Conservation (phyloP, 345 rosid species). For the Hevea brasiliensis region DNA sequence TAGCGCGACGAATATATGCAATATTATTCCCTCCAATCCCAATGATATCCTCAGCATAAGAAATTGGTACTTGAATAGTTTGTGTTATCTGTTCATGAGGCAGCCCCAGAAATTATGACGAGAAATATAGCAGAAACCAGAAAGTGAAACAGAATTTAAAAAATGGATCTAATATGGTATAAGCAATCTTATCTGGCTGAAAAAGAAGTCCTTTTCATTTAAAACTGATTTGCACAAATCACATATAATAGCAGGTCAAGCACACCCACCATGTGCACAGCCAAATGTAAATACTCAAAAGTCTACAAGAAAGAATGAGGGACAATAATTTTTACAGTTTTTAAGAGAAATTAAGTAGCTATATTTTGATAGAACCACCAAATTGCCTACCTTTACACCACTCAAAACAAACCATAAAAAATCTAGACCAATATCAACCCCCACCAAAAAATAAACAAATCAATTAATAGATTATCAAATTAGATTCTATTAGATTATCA, state of each 20-base stretch:
- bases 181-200: neutral
- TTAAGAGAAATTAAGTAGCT: neutral
- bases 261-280: no score
- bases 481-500: no score
- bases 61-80: slow-evolving; percentile 79
- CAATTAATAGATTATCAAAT: no score
- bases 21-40: slow-evolving; percentile 75
- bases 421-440: neutral
- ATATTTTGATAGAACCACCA: neutral
- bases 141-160: neutral
- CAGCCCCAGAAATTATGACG: neutral
- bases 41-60: slow-evolving; percentile 80
- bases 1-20: slow-evolving; percentile 65
- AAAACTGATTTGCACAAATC: no score
- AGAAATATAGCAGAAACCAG: neutral
- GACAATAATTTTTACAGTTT: no score
- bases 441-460: neutral
- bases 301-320: no score
- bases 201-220: neutral
- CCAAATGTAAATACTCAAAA: no score
- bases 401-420: neutral
- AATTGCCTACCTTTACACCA: neutral
- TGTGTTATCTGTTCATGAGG: slow-evolving; percentile 52
- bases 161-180: neutral
- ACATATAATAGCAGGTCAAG: no score